Evolutionary conservation across 352 stramenopile species (phyloP), one percentile per base, ranked within the genome.

Genomic region (Thalassiosira gravida): DNA sequence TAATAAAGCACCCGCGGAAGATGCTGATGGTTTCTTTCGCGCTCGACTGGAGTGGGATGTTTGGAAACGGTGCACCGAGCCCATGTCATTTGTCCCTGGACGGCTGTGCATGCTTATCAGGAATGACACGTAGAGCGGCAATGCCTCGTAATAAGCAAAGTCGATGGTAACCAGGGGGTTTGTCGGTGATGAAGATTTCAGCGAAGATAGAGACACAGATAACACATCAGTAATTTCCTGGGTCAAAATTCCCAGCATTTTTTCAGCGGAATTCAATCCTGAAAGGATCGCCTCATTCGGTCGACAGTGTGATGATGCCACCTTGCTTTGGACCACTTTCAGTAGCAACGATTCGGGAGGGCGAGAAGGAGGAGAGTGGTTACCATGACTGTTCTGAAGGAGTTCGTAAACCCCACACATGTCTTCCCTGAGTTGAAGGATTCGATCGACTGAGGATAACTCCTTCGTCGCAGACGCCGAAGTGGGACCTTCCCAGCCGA

Each of bases 61-160:
- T 24, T 65, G 58, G 11, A 81, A 75, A 20, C 61, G 70, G 20
- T 67, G 66, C 27, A 64, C 72, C 6, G 52, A 68, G 8, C 62
- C 80, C 49, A 86, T 77, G 52, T 83, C 73, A 73, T 90, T 87
- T 30, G 74, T 63, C 16, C 76, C 80, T 35, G 81, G 74, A 50
- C 67, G 83, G 16, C 77, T 86, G 62, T 88, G 67, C 59, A 80
- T 68, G 58, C 86, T 68, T 8, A 88, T 69, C 24, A 86, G 53
- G n/a, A 92, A 87, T 44, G 85, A 85, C 25, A 92, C 50, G 46
- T 90, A 92, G 1, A 77, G 3, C 18, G 84, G 64, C 39, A 91
- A 56, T 42, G 80, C 77, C 66, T 87, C 86, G 37, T 83, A 79
- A 18, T 88, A 77, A 2, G 74, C 74, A 65, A 92, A 88, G 16